A percentile compares a stretch with the other conserved stretches of the same genome.
These are phyloP conservation scores for Paraurostyla sp. DNA, from an alignment of 73 alveolate species.

Conservation along the genomic window DNA sequence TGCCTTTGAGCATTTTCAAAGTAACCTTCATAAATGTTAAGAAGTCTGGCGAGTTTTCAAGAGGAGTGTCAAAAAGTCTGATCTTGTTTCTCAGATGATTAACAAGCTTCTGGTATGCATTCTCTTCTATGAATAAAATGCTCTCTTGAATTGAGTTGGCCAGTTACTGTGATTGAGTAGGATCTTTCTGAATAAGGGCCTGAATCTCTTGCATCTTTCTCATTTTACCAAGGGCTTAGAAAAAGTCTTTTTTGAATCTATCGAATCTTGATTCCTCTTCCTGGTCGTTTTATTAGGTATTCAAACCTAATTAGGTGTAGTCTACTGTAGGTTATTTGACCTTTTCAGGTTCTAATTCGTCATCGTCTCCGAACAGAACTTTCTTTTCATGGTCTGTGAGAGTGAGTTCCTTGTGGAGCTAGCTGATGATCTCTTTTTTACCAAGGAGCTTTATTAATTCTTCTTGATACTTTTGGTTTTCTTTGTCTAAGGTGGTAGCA, in stretches of 20 bases:
- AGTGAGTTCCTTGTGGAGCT: background rate
- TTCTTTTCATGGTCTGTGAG: conserved; percentile 51
- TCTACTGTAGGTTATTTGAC: background rate
- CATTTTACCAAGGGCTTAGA: conserved; percentile 3
- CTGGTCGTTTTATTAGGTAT: background rate
- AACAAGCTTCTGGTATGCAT: conserved; percentile 55
- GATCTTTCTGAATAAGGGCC: background rate
- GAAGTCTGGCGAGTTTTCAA: conserved; percentile 57
- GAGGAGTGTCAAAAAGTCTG: conserved; percentile 62
- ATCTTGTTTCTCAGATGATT: conserved; percentile 58
- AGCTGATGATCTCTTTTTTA: background rate
- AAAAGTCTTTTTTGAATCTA: conserved; percentile 53
- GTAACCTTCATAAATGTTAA: conserved; percentile 65
- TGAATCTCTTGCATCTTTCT: conserved; percentile 22
- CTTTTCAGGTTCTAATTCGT: background rate
- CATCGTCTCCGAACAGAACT: conserved; percentile 1
- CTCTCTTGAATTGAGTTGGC: conserved; percentile 41
- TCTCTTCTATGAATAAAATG: conserved; percentile 57
- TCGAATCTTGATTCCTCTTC: conserved; percentile 48
- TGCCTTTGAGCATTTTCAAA: conserved; percentile 49
- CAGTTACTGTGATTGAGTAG: background rate
- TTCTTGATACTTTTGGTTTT: conserved; percentile 18
- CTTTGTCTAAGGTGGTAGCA: background rate
- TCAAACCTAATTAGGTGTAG: background rate
- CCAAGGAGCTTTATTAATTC: background rate